phyloP scores from a whole-genome alignment of 352 stramenopile species.

The Phytophthora sp. region DNA sequence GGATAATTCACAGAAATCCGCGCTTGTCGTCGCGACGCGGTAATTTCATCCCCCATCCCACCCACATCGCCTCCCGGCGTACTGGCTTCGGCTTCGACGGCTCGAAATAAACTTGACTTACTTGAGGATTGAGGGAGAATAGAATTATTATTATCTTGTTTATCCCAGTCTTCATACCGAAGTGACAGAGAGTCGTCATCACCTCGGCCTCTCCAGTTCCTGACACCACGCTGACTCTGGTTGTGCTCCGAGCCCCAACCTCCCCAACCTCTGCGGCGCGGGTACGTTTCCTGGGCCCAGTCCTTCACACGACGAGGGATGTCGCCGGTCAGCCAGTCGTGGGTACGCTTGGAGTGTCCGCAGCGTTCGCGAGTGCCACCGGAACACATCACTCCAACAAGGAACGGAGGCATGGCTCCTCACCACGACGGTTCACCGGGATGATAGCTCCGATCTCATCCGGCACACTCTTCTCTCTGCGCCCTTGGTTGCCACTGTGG shows the following conservation, averaged over 20 bases:
- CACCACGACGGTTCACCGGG: background rate
- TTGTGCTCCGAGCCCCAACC: constrained; percentile 1
- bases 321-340: constrained; percentile 4
- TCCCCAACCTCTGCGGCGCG: background rate
- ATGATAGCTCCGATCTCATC: constrained; percentile 2
- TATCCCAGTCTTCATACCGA: constrained; percentile 4
- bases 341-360: background rate
- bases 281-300: background rate
- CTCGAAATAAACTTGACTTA: constrained; percentile 1
- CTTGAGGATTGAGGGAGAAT: background rate
- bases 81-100: too few relatives aligned
- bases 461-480: constrained; percentile 5
- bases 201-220: constrained; percentile 4
- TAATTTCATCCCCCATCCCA: background rate
- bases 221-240: background rate
- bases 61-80: constrained; percentile 8
- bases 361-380: constrained; percentile 5
- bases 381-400: background rate
- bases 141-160: constrained; percentile 5
- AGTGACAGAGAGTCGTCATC: constrained; percentile 7
- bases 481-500: background rate
- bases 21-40: constrained; percentile 1
- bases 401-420: constrained; percentile 15
- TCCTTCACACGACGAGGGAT: constrained; percentile 7
- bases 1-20: background rate